Evolutionary conservation across 441 rosid species (phyloP), one percentile per base, ranked within the genome.

Genomic region (Pelargonium citronellum): DNA sequence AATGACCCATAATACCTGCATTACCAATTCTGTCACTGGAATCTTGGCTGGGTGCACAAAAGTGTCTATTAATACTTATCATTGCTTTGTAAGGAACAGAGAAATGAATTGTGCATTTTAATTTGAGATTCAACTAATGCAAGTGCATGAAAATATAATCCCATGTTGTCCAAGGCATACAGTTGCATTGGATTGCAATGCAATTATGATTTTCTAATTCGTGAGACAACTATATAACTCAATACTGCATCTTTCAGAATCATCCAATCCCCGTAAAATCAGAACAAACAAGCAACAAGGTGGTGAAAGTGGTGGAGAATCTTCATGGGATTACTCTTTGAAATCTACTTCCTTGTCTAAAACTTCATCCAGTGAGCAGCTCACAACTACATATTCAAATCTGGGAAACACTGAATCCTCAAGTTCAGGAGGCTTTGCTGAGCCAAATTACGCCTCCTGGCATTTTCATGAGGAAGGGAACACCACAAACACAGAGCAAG

Each of bases 301-400:
- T 1, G 47, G 69, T 15, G 79, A 76, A 30, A 41, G 17, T 12
- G 47, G 71, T n/a, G 82, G 72, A 44, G 77, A 78, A 46, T 74
- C 47, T n/a, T 67, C 68, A 19, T 16, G 60, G 66, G 57, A 66
- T 39, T 41, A 46, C 47, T 47, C 43, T 34, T 61, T 20, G 34
- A 76, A 57, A 73, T 74, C 79, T 51, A 16, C 60, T 12, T 67
- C 73, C 12, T 37, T 30, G 19, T 49, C 73, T 10, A 76, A 71
- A 69, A 68, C 79, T 49, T 74, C 69, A 39, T 67, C 80, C 27
- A 69, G 71, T 39, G 77, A 79, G 64, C 75, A 69, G 67, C 61
- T 69, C 16, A 53, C 70, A 39, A 39, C 69, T 30, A 46, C 74
- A 9, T 15, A 49, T 51, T 79, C 78, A 20, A 16, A 39, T 7